Evolutionary conservation across 2,329 filamentous ascomycete species (phyloP), one percentile per base, ranked within the genome.

Genomic region (Arachnomyces sp.): DNA sequence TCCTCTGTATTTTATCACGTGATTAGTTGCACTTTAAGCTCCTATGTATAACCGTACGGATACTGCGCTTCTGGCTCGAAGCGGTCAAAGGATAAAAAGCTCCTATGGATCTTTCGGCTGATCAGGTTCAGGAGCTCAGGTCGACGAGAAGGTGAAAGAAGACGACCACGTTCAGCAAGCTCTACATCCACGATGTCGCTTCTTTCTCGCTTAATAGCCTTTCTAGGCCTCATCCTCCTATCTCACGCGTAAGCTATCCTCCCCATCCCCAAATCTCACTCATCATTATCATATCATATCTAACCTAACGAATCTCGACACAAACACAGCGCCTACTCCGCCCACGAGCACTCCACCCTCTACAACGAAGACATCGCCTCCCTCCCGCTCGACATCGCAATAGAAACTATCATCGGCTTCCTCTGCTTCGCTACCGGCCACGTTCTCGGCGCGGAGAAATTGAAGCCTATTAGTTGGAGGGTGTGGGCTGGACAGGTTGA

Each of bases 381-480:
- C 39, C 73, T 96, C 1, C 90, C 92, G 0, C 66, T 84, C 46
- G 92, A 98, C 57, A 93, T 98, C 53, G 78, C 80, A 29, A 74
- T 94, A 51, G 92, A 98, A 65, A 88, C 89, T 1, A 70, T 96
- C 12, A 61, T 84, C 32, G 84, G 88, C 1, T 81, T 92, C 4
- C 62, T 93, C 16, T 59, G 89, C n/a, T 74, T 94, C n/a, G 84
- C 82, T 40, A 60, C 87, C 1, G 92, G 90, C 31, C 77, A 96
- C 18, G 87, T 95, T 1, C 63, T 87, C 1, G 80, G 81, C 28
- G 82, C 85, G 3, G 81, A 85, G 9, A 77, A 79, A 33, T 71
- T 96, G 47, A 82, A 86, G 59, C 92, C 92, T 2, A 90, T 96
- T 52, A 89, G 70, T 74, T 96, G 58, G 86, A 94, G 71, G 72